Percentiles rank a stretch among this genome's conserved stretches.
phyloP scores from a whole-genome alignment of 1,284 basidiomycete species.

The Ustilago esculenta region DNA sequence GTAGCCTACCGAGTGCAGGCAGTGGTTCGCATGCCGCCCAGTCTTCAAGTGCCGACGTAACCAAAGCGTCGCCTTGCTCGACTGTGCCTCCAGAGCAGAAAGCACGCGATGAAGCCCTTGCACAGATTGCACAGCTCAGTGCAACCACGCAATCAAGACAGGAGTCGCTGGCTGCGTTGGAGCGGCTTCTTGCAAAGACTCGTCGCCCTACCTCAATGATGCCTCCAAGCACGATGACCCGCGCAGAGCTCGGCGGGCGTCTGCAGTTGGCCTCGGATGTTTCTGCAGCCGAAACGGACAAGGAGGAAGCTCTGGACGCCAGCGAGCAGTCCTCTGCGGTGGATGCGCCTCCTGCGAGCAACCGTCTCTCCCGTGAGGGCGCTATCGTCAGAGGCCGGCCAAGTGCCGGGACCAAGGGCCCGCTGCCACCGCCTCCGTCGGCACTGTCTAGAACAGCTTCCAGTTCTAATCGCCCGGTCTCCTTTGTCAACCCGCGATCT shows the following conservation, averaged over 20 bases:
- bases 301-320: too few species aligned
- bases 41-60: not conserved
- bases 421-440: constrained; percentile 6
- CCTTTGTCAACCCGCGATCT: constrained; percentile 51
- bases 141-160: constrained; percentile 19
- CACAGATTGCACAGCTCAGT: constrained; percentile 46
- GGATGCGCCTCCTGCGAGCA: not conserved
- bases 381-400: constrained; percentile 23
- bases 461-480: constrained; percentile 28
- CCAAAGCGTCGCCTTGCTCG: not conserved
- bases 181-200: constrained; percentile 41
- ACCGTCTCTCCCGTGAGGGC: constrained; percentile 31
- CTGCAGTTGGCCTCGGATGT: constrained; percentile 1
- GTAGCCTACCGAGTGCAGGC: constrained; percentile 5
- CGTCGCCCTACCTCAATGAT: constrained; percentile 27
- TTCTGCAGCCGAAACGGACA: not conserved
- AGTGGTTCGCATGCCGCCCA: not conserved
- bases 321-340: not conserved
- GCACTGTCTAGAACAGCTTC: constrained; percentile 19
- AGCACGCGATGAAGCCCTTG: constrained; percentile 41
- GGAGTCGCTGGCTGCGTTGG: constrained; percentile 46
- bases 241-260: constrained; percentile 20
- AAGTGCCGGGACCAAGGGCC: not conserved
- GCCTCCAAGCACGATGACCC: constrained; percentile 13
- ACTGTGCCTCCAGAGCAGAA: constrained; percentile 24